These are phyloP conservation scores for Aspergillus novoparasiticus DNA, from an alignment of 2,329 filamentous ascomycete species.

Conservation along the genomic window DNA sequence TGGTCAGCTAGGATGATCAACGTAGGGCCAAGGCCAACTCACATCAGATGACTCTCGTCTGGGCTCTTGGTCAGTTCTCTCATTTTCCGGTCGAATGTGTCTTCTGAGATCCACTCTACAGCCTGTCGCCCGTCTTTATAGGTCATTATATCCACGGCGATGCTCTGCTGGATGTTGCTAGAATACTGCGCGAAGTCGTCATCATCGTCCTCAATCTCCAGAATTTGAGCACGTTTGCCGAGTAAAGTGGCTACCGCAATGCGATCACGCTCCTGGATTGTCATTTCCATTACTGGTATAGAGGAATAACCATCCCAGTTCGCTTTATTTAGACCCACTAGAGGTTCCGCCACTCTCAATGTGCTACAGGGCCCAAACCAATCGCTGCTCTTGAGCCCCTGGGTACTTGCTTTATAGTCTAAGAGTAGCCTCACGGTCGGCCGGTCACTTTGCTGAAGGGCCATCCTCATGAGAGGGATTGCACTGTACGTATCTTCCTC, in stretches of 20 bases:
- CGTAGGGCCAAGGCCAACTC: not conserved
- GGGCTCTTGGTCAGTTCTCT: slow-evolving; percentile 8
- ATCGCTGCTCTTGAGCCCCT: slow-evolving; percentile 13
- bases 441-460: slow-evolving; percentile 21
- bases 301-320: slow-evolving; percentile 1
- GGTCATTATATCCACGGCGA: slow-evolving; percentile 13
- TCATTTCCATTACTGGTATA: slow-evolving; percentile 17
- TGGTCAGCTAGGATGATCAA: not conserved
- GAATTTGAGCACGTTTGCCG: slow-evolving; percentile 4
- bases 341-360: not conserved
- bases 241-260: slow-evolving; percentile 8
- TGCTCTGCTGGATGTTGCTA: not conserved
- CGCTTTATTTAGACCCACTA: not conserved
- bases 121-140: slow-evolving; percentile 9
- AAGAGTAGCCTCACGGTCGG: slow-evolving; percentile 17
- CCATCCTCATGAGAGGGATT: slow-evolving; percentile 16
- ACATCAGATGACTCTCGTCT: slow-evolving; percentile 18
- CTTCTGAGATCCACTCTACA: slow-evolving; percentile 12
- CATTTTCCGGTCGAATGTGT: slow-evolving; percentile 4
- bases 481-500: slow-evolving; percentile 15
- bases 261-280: slow-evolving; percentile 13
- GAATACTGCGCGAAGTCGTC: slow-evolving; percentile 5
- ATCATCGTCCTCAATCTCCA: slow-evolving; percentile 10
- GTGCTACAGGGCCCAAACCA: slow-evolving; percentile 22
- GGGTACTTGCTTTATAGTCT: slow-evolving; percentile 16